phyloP scores from a whole-genome alignment of 768 basidiomycete species.

The Tulasnella sp. region DNA sequence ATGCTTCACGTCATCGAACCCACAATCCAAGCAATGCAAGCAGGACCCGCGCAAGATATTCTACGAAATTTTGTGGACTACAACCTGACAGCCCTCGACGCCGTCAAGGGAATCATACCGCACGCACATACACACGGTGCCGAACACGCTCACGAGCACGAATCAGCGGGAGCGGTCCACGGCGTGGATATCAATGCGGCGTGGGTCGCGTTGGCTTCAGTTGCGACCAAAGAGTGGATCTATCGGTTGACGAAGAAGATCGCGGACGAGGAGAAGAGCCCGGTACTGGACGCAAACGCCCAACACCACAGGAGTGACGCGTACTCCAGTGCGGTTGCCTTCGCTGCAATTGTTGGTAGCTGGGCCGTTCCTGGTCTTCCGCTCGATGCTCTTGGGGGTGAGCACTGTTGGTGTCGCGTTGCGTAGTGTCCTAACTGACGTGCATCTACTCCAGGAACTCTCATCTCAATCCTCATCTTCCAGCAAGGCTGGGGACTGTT shows the following conservation, averaged over 20 bases:
- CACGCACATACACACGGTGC: constrained; percentile 36
- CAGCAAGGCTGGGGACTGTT: constrained; percentile 62
- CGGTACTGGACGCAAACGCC: constrained; percentile 91
- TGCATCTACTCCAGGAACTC: constrained; percentile 40
- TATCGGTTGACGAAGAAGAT: constrained; percentile 83
- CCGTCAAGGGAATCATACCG: not conserved
- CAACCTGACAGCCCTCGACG: constrained; percentile 18
- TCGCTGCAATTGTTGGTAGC: constrained; percentile 85
- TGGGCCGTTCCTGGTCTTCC: constrained; percentile 77
- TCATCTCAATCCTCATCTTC: constrained; percentile 86
- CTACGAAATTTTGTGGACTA: constrained; percentile 30
- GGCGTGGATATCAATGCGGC: constrained; percentile 85
- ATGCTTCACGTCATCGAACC: constrained; percentile 62
- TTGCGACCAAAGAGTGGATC: constrained; percentile 84
- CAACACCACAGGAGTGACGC: constrained; percentile 97
- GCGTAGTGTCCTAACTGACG: constrained; percentile 2
- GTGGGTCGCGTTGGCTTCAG: constrained; percentile 82
- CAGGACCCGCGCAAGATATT: constrained; percentile 54
- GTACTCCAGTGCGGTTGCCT: constrained; percentile 82
- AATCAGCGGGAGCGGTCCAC: constrained; percentile 20
- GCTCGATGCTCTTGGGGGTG: constrained; percentile 89
- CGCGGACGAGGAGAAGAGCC: constrained; percentile 81
- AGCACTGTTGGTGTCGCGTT: constrained; percentile 20
- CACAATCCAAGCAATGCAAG: constrained; percentile 49
- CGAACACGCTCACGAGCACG: constrained; percentile 37